Base-by-base conservation (phyloP, 805 yeast species). In the Candida manassasensis region DNA sequence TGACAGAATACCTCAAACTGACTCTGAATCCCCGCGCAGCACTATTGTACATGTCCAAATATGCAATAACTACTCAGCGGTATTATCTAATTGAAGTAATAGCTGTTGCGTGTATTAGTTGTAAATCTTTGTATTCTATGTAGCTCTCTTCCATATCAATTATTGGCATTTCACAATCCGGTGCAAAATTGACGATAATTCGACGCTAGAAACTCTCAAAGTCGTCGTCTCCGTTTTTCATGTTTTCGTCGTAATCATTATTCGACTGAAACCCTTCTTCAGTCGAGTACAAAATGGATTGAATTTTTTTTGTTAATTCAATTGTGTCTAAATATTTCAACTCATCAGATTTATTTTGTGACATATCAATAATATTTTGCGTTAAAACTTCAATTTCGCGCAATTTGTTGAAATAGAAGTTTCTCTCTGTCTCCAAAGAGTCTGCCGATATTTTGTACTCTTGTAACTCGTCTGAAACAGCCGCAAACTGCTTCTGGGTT, bases 401-500 rank as follows among this genome's bases (percentile, higher is more conserved):
- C 35, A 93, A 66, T 60, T 90, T 93, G 50, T 83, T 80, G 61
- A 85, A 90, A 57, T 93, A 93, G 51, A 90, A 87, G 56, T 85
- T 84, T 43, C 97, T 76, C 55, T 93, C 97, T 1, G 84, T 75
- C 49, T 81, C 85, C 33, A 86, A 63, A 10, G 80, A 75, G 32
- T 79, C 84, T 14, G 81, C 73, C 10, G 81, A 76, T 15, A 73
- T 66, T 39, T 69, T 71, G 44, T 73, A 71, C 43, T 81, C 85
- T 11, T 66, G 67, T 13, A 77, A 47, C 44, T 84, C 87, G 4
- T 67, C 62, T n/a, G 58, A 60, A 10, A 70, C 58, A 12, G 50
- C 55, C 2, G 52, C 49, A n/a, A 74, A 53, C 40, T 69, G 64
- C 10, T 47, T 54, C 32, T 57, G 66, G 0, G 75, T 59, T n/a